Base-by-base conservation (phyloP, 345 rosid genomes). In the Linum trigynum region DNA sequence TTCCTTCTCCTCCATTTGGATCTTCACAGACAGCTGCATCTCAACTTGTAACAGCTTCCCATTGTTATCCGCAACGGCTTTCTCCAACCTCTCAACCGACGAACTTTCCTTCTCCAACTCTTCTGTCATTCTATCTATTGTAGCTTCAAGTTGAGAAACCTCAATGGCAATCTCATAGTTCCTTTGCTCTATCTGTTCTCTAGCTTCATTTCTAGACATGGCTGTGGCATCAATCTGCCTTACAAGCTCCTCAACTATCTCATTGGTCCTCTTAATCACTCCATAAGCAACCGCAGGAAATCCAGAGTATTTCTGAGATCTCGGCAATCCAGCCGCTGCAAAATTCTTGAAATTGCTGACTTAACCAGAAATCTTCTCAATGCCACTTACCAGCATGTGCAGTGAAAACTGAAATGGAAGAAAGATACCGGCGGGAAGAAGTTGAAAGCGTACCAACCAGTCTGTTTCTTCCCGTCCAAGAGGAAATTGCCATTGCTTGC, bases 91-190 rank as follows among this genome's bases (percentile, higher is more conserved):
- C 67, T 86, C 91, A 45, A 86, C 58, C 57, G 41, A 9, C 3
- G 68, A 74, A 67, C 75, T 76, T 75, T 87, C 91, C 72, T 84
- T 78, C 0, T 72, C 84, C 56, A 86, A 85, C 70, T 91, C 97
- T 7, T 84, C 90, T 68, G 80, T 75, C 73, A 95, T 72, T 53
- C 84, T 81, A 73, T 86, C 78, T 69, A 95, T 87, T 0, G 92
- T 75, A 45, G 97, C 91, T 78, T 95, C 97, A 63, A 95, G 87
- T 82, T 91, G 90, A 15, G 97, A 95, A 76, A 95, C 97, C 77
- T 95, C 99, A 63, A 95, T 89, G 48, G 99, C 99, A 68, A 95
- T 91, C 82, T 89, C 97, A 67, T 87, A 95, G 70, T 95, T 95
- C 65, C 99, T 81, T 74, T 91, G 95, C 65, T 87, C 99, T 73